These are phyloP conservation scores for Trapa bicornis DNA, from an alignment of 345 rosid genomes.

Conservation along the genomic window DNA sequence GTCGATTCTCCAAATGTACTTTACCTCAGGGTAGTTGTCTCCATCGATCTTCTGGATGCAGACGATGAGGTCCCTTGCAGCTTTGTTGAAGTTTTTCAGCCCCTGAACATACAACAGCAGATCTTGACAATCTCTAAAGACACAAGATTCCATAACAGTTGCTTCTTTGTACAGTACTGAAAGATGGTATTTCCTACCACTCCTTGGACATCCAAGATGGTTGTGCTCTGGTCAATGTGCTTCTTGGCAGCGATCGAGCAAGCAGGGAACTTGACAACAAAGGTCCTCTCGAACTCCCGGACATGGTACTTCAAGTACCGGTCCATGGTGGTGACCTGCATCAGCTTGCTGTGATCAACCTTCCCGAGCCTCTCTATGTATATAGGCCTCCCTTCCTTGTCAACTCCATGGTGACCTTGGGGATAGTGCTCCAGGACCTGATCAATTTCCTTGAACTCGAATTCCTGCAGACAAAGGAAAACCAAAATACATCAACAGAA, in stretches of 20 bases:
- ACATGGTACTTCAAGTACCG: constrained; percentile 1
- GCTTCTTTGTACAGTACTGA: too few relatives aligned
- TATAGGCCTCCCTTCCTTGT: not conserved
- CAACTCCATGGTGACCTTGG: constrained; percentile 1
- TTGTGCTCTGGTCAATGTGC: not conserved
- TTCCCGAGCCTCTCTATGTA: constrained; percentile 4
- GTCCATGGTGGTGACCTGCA: not conserved
- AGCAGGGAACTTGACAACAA: not conserved
- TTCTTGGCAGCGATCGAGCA: not conserved
- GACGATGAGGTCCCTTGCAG: not conserved
- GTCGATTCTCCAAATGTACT: too few relatives aligned
- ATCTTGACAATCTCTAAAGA: too few relatives aligned
- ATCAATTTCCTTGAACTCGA: not conserved
- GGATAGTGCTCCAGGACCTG: not conserved
- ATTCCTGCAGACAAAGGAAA: not conserved
- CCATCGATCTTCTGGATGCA: not conserved
- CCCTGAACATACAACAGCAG: not conserved
- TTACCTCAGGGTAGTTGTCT: not conserved
- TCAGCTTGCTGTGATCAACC: not conserved
- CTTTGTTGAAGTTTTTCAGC: not conserved
- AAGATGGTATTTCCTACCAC: constrained; percentile 19
- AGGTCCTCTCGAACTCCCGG: not conserved
- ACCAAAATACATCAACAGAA: not conserved
- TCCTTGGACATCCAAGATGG: constrained; percentile 4
- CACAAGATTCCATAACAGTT: too few relatives aligned